phyloP scores from a whole-genome alignment of 371 early-diverging fungal species.

The Mucor plumbeus region DNA sequence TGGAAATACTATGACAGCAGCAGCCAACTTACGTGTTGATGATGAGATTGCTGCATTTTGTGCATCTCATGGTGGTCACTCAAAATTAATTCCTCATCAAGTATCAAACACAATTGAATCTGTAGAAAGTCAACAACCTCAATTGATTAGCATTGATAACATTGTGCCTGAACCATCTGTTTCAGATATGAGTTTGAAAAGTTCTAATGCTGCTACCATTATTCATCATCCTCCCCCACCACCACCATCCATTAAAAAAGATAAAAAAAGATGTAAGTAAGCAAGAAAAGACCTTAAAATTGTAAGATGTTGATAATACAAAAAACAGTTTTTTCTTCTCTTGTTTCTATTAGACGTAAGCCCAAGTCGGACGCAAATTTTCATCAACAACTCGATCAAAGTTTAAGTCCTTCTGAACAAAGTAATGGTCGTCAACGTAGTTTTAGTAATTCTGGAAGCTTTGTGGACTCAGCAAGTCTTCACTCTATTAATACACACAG shows the following conservation, averaged over 20 bases:
- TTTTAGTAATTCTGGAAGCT: slow-evolving; percentile 27
- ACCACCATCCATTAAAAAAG: slow-evolving; percentile 7
- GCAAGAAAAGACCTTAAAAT: background rate
- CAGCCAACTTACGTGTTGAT: slow-evolving; percentile 27
- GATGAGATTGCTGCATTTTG: slow-evolving; percentile 37
- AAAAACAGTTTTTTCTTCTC: slow-evolving; percentile 32
- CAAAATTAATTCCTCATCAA: background rate
- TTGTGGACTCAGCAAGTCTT: slow-evolving; percentile 14
- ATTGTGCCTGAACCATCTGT: slow-evolving; percentile 28
- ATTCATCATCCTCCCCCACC: background rate
- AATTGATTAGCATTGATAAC: slow-evolving; percentile 7
- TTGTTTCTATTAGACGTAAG: slow-evolving; percentile 48
- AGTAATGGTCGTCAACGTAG: slow-evolving; percentile 14
- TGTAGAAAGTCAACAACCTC: background rate
- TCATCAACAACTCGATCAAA: slow-evolving; percentile 8
- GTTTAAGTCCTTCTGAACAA: background rate
- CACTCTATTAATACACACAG: slow-evolving; percentile 12
- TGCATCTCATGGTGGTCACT: background rate
- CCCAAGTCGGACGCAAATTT: slow-evolving; percentile 21
- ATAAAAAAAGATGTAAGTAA: slow-evolving; percentile 8
- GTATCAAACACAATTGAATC: background rate
- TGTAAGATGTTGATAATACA: background rate
- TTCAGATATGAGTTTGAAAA: slow-evolving; percentile 23
- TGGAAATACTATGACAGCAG: slow-evolving; percentile 20
- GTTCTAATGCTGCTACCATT: background rate